Evolutionary conservation across 306 rosid genomes (phyloP).

Genomic region (Cucurbita moschata): DNA sequence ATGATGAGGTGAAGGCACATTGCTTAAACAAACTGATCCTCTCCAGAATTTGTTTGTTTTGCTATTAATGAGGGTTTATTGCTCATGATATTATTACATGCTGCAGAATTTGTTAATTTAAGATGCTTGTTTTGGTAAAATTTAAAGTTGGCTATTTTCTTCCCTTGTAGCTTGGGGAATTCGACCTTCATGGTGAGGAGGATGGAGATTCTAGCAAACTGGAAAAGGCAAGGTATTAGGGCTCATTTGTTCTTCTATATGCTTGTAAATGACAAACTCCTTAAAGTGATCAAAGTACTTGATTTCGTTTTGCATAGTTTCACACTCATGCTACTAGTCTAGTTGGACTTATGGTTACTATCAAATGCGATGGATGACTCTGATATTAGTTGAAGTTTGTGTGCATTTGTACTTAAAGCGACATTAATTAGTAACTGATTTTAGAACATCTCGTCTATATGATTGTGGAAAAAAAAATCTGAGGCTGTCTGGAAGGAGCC

Average conservation of each 20-base stretch:
- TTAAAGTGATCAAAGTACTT: background rate
- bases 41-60: background rate
- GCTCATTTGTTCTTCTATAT: background rate
- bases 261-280: background rate
- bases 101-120: background rate
- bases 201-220: constrained; percentile 32
- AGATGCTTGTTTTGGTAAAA: background rate
- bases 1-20: constrained; percentile 31
- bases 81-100: background rate
- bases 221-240: constrained; percentile 39
- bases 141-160: constrained; percentile 1
- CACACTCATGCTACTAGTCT: background rate
- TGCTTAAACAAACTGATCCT: background rate
- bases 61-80: background rate
- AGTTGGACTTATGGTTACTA: background rate
- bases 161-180: constrained; percentile 33
- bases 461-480: background rate
- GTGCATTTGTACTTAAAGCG: background rate
- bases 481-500: background rate
- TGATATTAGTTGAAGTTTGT: background rate
- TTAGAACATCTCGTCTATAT: background rate
- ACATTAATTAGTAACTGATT: background rate
- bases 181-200: constrained; percentile 30
- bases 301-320: background rate
- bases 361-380: background rate